Base-by-base conservation (phyloP, 805 yeast species). In the Nakazawaea wickerhamii region DNA sequence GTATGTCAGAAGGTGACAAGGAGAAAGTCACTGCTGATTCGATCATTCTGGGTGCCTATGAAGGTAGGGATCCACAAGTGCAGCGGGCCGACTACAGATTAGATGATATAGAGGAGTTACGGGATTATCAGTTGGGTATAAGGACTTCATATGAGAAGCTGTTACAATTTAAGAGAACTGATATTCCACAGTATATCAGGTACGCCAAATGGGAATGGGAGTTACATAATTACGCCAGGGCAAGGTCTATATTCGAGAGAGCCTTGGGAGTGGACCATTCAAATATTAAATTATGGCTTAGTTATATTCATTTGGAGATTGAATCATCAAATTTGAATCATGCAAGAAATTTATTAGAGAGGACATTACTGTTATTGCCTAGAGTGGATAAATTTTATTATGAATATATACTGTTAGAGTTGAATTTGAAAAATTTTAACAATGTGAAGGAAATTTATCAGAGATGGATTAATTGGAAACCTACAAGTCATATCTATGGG, bases 121-220 rank as follows among this genome's bases (percentile, higher is more conserved):
- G 73, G 36, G 91, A 87, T 50, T 72, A 64, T 45, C 96, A 88
- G 57, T 71, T 83, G 20, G 67, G 89, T 20, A 87, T 84, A 51
- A 67, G 99, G 47, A 72, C 75, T 26, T 96, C 86, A 50, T 91
- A 70, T 57, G 98, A 93, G 61, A 81, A 81, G 50, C 95, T 90
- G n/a, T 63, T 93, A 41, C 77, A 93, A 51, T 73, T 93, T 50
- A 91, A 91, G 57, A 66, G 95, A 46, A 73, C 83, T 27, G 89
- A 88, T 54, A 70, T 75, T 54, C 83, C 87, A 2, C 95, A 89
- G 57, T 93, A 98, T 96, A 71, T 87, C 57, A 68, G 96, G 43
- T 93, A 91, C 59, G 98, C 96, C 0, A 75, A 74, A 45, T 87
- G 89, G 76, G 99, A 91, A 60, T 59, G 81, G 4, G 84, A 83